A percentile compares a stretch with the other conserved stretches of the same genome.
phyloP scores from a whole-genome alignment of 345 rosid species.

The Clarkia xantiana region DNA sequence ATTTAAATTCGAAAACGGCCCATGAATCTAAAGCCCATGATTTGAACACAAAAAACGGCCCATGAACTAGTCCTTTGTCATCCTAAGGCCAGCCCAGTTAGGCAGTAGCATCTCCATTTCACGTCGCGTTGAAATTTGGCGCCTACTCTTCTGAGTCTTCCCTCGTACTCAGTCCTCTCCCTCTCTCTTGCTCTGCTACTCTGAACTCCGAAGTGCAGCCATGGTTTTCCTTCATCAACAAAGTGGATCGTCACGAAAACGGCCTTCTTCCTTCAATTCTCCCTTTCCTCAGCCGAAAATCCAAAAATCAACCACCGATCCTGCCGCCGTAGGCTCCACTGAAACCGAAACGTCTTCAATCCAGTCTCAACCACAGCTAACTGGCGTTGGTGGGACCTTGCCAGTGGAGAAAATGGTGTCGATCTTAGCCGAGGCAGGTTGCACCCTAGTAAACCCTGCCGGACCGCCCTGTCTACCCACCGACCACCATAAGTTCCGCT shows the following conservation, averaged over 20 bases:
- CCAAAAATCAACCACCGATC: constrained; percentile 14
- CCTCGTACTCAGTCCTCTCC: background rate
- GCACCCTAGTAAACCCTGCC: constrained; percentile 44
- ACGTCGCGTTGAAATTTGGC: constrained; percentile 7
- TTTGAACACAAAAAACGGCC: too few relatives aligned
- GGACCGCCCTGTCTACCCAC: constrained; percentile 63
- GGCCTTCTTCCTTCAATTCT: constrained; percentile 26
- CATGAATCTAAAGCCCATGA: too few relatives aligned
- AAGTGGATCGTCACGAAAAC: constrained; percentile 26
- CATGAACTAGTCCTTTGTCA: background rate
- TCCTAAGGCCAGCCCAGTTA: background rate
- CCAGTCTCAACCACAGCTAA: constrained; percentile 1
- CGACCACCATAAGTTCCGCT: constrained; percentile 43
- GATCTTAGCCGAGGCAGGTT: constrained; percentile 59
- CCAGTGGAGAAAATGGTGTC: constrained; percentile 36
- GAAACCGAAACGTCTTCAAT: background rate
- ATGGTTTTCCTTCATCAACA: constrained; percentile 52
- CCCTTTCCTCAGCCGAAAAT: constrained; percentile 28
- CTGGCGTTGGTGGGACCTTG: background rate
- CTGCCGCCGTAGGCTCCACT: constrained; percentile 12
- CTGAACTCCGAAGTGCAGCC: background rate
- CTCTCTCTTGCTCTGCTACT: background rate
- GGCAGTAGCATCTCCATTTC: background rate
- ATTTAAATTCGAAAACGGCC: too few relatives aligned
- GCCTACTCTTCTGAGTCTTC: constrained; percentile 5